These are phyloP conservation scores for Aotearoamyces nothofagi DNA, from an alignment of 2,329 filamentous ascomycete species.

Conservation along the genomic window DNA sequence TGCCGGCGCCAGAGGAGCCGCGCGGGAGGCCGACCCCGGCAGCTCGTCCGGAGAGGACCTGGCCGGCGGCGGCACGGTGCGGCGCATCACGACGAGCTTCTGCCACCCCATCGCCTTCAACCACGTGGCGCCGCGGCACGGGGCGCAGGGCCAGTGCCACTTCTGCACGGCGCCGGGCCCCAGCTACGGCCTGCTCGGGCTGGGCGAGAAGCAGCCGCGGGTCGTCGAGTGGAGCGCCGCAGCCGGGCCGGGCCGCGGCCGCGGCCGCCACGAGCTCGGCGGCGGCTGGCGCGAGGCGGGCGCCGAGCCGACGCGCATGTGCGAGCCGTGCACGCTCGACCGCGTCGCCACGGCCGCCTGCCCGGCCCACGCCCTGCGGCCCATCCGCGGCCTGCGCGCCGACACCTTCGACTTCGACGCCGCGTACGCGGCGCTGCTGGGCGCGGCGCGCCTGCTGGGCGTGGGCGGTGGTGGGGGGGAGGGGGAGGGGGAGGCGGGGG, in stretches of 20 bases:
- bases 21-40: not conserved
- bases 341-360: not conserved
- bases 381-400: not conserved
- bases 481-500: too few relatives aligned
- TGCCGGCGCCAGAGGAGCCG: not conserved
- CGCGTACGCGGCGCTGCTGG: not conserved
- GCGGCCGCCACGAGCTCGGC: too few relatives aligned
- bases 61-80: not conserved
- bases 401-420: not conserved
- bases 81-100: conserved; percentile 12
- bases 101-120: conserved; percentile 17
- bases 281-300: not conserved
- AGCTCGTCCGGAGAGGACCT: not conserved
- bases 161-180: not conserved
- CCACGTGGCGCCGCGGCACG: not conserved
- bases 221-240: not conserved
- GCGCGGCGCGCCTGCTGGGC: not conserved
- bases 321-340: not conserved
- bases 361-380: not conserved
- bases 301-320: not conserved
- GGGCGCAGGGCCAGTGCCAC: too few relatives aligned
- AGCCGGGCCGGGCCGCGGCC: too few relatives aligned
- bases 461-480: too few relatives aligned
- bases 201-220: not conserved
- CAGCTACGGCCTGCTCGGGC: not conserved